Percentiles rank a stretch among this genome's conserved stretches.
Conservation (phyloP, 306 rosid species). For the Ziziphus jujuba region DNA sequence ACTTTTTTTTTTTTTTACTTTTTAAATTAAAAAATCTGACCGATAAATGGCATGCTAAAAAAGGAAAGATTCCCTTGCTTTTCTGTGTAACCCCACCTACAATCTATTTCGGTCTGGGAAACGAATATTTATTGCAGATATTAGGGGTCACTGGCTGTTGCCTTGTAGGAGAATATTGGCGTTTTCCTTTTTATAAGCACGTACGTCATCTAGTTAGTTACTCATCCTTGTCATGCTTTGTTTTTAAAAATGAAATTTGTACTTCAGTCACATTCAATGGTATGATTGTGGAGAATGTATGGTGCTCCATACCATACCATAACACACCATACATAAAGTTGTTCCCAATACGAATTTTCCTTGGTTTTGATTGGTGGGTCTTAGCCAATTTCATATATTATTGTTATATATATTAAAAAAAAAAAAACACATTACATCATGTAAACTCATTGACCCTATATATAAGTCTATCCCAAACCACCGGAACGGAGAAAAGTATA, state of each 20-base stretch:
- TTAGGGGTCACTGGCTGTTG: too few relatives aligned
- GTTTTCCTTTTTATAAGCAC: neutral
- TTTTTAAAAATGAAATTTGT: neutral
- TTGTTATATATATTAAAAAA: too few relatives aligned
- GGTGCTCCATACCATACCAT: neutral
- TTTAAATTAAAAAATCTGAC: neutral
- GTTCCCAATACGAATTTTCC: neutral
- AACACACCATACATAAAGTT: neutral
- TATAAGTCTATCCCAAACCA: too few relatives aligned
- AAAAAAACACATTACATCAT: too few relatives aligned
- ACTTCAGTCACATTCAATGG: neutral
- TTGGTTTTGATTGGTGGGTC: neutral
- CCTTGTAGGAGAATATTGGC: neutral
- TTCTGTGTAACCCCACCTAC: slow-evolving; percentile 13
- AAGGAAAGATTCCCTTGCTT: slow-evolving; percentile 27
- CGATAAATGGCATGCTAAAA: slow-evolving; percentile 14
- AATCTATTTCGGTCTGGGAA: slow-evolving; percentile 21
- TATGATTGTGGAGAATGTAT: neutral
- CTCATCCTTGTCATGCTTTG: neutral
- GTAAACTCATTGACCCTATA: too few relatives aligned
- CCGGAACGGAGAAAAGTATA: too few relatives aligned
- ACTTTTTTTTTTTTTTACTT: neutral
- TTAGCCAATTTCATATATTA: too few relatives aligned
- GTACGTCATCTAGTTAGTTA: neutral
- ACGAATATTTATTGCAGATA: neutral